Evolutionary conservation across 2,329 filamentous ascomycete genomes (phyloP), one percentile per base, ranked within the genome.

Genomic region (Macrophomina tecta): DNA sequence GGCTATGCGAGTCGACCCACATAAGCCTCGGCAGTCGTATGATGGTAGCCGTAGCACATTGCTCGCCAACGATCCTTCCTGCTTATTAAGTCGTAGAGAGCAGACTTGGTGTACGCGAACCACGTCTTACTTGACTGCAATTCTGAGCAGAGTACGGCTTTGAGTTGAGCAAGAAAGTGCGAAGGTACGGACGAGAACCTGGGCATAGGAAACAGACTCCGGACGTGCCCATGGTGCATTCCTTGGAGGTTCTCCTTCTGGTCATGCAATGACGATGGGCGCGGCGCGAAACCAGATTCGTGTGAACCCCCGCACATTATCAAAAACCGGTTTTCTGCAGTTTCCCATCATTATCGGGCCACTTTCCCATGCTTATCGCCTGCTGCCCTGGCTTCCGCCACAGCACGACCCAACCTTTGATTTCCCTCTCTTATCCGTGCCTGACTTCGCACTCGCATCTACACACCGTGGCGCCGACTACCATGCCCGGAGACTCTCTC

Each of bases 331-430:
- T 3, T 48, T 61, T 46, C 16, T 16, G 16, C 7, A 51, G 8
- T 38, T 62, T 38, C 58, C 42, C 58, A 62, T 62, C 30, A 28
- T 49, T 62, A 49, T 62, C 58, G 45, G 6, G 12, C 23, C 14
- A 49, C 16, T 48, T 49, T 40, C 42, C 45, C 58, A 62, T 62
- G 45, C 42, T 62, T 62, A 62, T 62, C 58, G 45, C 30, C n/a
- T 28, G n/a, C 56, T 34, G 3, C 16, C 30, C 8, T 30, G 7
- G 12, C 5, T 38, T 40, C 11, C 52, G 38, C n/a, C n/a, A 28
- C 36, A 62, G 58, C 58, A 48, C 45, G 45, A 62, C 45, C 45
- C 58, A 38, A 38, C n/a, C 8, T 7, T 9, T 38, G n/a, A 9
- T 30, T 23, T 48, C 30, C 16, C 8, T 36, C 6, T 61, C 11